These are phyloP conservation scores for Aspergillus leporis DNA, from an alignment of 495 filamentous ascomycete species.

Conservation along the genomic window DNA sequence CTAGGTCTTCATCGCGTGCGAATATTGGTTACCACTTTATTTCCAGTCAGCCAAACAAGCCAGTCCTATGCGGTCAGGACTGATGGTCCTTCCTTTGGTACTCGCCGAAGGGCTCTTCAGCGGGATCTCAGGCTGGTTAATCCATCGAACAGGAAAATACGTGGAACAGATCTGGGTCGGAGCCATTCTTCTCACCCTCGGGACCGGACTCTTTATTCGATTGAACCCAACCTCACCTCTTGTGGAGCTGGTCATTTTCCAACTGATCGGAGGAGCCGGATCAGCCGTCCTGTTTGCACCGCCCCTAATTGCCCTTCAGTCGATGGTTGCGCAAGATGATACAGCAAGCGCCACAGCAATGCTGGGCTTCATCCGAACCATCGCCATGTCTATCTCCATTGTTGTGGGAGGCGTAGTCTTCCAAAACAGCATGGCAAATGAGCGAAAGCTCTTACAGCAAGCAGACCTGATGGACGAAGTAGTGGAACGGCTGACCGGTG, in stretches of 20 bases:
- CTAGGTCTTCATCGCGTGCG: constrained; percentile 1
- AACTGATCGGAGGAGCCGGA: constrained; percentile 54
- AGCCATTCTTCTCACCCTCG: constrained; percentile 58
- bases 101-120: constrained; percentile 60
- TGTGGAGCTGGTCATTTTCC: constrained; percentile 59
- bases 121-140: constrained; percentile 45
- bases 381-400: constrained; percentile 51
- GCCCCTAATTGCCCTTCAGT: constrained; percentile 45
- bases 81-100: constrained; percentile 69
- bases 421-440: constrained; percentile 18
- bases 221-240: constrained; percentile 51
- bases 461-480: neutral
- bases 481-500: neutral
- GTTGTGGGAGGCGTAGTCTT: constrained; percentile 74
- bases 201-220: constrained; percentile 64
- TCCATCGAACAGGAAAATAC: constrained; percentile 54
- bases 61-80: constrained; percentile 64
- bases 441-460: neutral
- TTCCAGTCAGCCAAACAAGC: constrained; percentile 61
- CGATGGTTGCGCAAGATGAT: constrained; percentile 29
- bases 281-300: constrained; percentile 65
- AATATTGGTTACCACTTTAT: constrained; percentile 56
- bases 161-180: constrained; percentile 56
- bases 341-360: constrained; percentile 41
- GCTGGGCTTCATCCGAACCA: constrained; percentile 36